Evolutionary conservation across 352 stramenopile species (phyloP).

Genomic region (Phytophthora chlamydospora): DNA sequence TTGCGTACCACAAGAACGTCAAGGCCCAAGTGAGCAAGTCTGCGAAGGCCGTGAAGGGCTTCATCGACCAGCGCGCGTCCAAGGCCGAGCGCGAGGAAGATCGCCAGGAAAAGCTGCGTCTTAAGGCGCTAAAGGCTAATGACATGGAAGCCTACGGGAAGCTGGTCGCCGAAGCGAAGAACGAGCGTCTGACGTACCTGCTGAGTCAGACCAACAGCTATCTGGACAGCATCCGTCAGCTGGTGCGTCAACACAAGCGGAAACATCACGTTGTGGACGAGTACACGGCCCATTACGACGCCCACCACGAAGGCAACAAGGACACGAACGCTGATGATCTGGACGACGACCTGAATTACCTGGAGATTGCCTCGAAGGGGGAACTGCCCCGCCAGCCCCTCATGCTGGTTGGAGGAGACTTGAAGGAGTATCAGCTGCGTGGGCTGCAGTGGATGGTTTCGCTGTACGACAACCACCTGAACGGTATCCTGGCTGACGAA

Average conservation of each 20-base stretch:
- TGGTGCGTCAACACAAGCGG: constrained; percentile 90
- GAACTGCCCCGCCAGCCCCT: constrained; percentile 92
- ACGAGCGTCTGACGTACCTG: constrained; percentile 97
- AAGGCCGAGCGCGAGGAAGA: constrained; percentile 89
- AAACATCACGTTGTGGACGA: constrained; percentile 76
- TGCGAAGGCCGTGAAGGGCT: constrained; percentile 71
- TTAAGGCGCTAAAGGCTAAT: constrained; percentile 93
- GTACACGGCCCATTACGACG: constrained; percentile 44
- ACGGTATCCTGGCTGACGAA: constrained; percentile 98
- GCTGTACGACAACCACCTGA: constrained; percentile 98
- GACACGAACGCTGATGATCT: constrained; percentile 39
- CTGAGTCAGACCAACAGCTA: constrained; percentile 97
- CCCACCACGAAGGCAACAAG: constrained; percentile 36
- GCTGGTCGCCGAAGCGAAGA: constrained; percentile 97
- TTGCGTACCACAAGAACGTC: constrained; percentile 87
- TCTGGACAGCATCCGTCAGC: constrained; percentile 95
- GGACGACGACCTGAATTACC: constrained; percentile 86
- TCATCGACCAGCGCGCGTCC: constrained; percentile 77
- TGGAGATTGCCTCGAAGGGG: constrained; percentile 84
- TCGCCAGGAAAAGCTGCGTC: constrained; percentile 85
- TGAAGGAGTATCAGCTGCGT: constrained; percentile 99
- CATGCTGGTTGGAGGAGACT: constrained; percentile 95
- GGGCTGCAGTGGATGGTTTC: constrained; percentile 99
- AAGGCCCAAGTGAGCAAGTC: constrained; percentile 76
- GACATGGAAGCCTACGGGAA: constrained; percentile 98